Evolutionary conservation across 2,329 filamentous ascomycete genomes (phyloP), one percentile per base, ranked within the genome.

Genomic region (Phaeomoniella chlamydospora): DNA sequence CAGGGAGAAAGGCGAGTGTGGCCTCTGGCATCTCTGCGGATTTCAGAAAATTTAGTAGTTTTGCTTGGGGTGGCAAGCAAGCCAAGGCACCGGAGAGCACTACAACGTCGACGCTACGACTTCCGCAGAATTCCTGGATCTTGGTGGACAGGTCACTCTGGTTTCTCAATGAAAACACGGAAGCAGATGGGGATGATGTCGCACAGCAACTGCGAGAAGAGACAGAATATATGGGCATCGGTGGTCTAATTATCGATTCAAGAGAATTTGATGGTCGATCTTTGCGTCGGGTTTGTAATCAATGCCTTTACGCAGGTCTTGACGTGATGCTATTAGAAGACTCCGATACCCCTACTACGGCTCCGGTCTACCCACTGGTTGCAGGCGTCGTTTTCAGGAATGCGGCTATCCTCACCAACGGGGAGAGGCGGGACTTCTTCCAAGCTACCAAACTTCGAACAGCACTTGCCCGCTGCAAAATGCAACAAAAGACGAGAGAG

Each of bases 391-490:
- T 65, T 33, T 51, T 63, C 19, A 53, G 59, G 36, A 64, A 63
- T 41, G 61, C 55, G 4, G 57, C 55, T 6, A 62, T 64, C 12
- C 48, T 60, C 4, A 46, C 50, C 4, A 53, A 58, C 33, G 62
- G 62, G 3, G 48, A 58, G 32, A 50, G 57, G 14, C 50, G 59
- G 14, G 60, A 66, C 40, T 66, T 59, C 43, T 65, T 64, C 42
- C 55, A 59, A 33, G 55, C 60, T 16, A 37, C 46, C 9, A 40
- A 49, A 3, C 52, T 64, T 34, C 53, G 59, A 13, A 42, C 48
- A 2, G 39, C 48, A 26, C 51, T 58, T 45, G 34, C 44, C 3
- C 41, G 43, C 13, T 56, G 51, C 26, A 46, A 39, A 19, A 43
- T 47, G 30, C 48, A 56, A 40, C 51, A 56, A 5, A 39, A 52